Percentiles rank a stretch among this genome's conserved stretches.
These are phyloP conservation scores for Venturia pyrina DNA, from an alignment of 2,329 filamentous ascomycete genomes.

Conservation along the genomic window DNA sequence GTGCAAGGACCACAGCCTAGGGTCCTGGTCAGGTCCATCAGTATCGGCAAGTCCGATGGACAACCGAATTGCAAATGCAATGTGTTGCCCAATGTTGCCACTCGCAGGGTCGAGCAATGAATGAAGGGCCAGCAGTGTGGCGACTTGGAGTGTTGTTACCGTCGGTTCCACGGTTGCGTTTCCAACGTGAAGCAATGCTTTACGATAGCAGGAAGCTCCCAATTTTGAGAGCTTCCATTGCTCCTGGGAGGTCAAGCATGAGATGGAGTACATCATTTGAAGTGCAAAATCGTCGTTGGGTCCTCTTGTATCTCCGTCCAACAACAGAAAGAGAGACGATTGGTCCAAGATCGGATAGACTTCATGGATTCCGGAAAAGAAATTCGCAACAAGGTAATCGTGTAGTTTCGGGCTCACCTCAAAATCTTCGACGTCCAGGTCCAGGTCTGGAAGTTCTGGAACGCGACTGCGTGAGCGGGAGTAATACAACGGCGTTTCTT, in stretches of 20 bases:
- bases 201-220: slow-evolving; percentile 18
- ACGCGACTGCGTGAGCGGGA: background rate
- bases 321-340: slow-evolving; percentile 20
- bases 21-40: slow-evolving; percentile 17
- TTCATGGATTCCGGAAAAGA: slow-evolving; percentile 20
- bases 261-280: slow-evolving; percentile 28
- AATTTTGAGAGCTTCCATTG: background rate
- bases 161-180: slow-evolving; percentile 23
- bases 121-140: slow-evolving; percentile 26
- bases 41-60: slow-evolving; percentile 23
- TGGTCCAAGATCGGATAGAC: slow-evolving; percentile 24
- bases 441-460: background rate
- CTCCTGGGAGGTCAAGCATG: slow-evolving; percentile 21
- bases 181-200: slow-evolving; percentile 24
- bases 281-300: slow-evolving; percentile 22
- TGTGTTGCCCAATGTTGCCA: slow-evolving; percentile 27
- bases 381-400: slow-evolving; percentile 23
- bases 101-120: slow-evolving; percentile 25
- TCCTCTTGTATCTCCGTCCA: background rate
- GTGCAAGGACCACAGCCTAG: slow-evolving; percentile 22
- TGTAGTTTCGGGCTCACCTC: slow-evolving; percentile 17
- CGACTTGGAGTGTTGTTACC: slow-evolving; percentile 23
- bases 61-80: slow-evolving; percentile 26
- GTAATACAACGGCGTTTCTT: background rate
- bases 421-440: slow-evolving; percentile 9